phyloP scores from a whole-genome alignment of 352 stramenopile species.

The Pythium vanterpoolii region DNA sequence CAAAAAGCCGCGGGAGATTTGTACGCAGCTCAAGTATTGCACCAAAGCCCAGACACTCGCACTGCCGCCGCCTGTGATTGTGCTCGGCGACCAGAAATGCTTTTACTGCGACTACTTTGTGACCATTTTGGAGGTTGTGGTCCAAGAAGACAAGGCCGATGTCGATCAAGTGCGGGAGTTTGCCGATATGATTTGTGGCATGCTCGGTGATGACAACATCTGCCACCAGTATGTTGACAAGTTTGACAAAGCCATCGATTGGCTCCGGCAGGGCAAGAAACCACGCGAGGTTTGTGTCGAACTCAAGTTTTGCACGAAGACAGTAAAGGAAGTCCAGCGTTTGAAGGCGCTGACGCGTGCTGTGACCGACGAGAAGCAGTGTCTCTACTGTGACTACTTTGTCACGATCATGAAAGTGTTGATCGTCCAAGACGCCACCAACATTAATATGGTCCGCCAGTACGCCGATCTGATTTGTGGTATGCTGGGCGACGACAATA shows the following conservation, averaged over 20 bases:
- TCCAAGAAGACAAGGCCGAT: conserved; percentile 53
- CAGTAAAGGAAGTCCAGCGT: neutral
- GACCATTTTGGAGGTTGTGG: conserved; percentile 50
- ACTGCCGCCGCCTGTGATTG: neutral
- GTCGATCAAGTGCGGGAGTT: conserved; percentile 55
- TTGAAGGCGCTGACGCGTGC: neutral
- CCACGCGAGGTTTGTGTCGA: conserved; percentile 57
- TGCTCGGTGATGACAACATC: conserved; percentile 54
- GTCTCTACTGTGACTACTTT: conserved; percentile 65
- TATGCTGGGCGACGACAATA: conserved; percentile 55
- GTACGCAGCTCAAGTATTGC: conserved; percentile 59
- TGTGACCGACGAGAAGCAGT: conserved; percentile 33
- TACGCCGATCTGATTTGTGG: conserved; percentile 78
- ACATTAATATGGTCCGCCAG: conserved; percentile 55
- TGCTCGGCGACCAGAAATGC: conserved; percentile 30
- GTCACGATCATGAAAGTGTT: conserved; percentile 58
- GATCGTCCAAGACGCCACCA: conserved; percentile 45
- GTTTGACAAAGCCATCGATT: conserved; percentile 56
- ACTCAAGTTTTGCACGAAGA: conserved; percentile 48
- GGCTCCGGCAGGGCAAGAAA: conserved; percentile 57
- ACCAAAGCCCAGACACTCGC: conserved; percentile 4
- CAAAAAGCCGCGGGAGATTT: conserved; percentile 67
- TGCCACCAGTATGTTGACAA: conserved; percentile 63
- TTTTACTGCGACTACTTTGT: conserved; percentile 13
- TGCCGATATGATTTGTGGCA: conserved; percentile 72